Evolutionary conservation across 2,329 filamentous ascomycete genomes (phyloP), one percentile per base, ranked within the genome.

Genomic region (Colletotrichum sp.): DNA sequence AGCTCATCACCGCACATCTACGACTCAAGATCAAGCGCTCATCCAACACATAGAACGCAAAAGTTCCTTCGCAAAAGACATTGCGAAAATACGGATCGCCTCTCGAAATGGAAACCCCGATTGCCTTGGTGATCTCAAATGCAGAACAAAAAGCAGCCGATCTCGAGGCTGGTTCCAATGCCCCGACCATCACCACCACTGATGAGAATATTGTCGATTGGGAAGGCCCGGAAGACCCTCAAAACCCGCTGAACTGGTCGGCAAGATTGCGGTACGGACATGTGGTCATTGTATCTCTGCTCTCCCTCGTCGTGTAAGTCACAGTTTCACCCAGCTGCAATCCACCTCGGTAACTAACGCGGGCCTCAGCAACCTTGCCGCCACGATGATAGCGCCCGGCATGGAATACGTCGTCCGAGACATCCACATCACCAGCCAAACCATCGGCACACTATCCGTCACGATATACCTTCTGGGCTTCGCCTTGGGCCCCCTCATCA

Each of bases 381-480:
- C 90, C 3, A 89, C 89, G 8, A 90, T 91, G 79, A 90, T 91
- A 74, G 90, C 91, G 0, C 91, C 91, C 1, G 90, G 87, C 4
- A 87, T 90, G 2, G 85, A 86, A 0, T 82, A 88, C 32, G 83
- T 92, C 10, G 87, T 90, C 80, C 64, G 79, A 16, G 88, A 91
- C 6, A 91, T 93, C 74, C 43, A 86, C 55, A 86, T 86, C 4
- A 85, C 83, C 6, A 86, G 83, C 76, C 79, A 84, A 12, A 82
- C 87, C 64, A 79, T 92, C 5, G 85, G 84, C 12, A 87, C 87
- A 1, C 88, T 92, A 69, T 87, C 90, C 78, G 86, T 92, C 5
- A 90, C 89, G 7, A 88, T 94, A 24, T 93, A 93, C 80, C 87
- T 95, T 5, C 85, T 94, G 0, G 93, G 93, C 30, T 92, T 91